A percentile compares a stretch with the other conserved stretches of the same genome.
These are phyloP conservation scores for Ostreobium quekettii DNA, from an alignment of 139 green algal species.

Conservation along the genomic window DNA sequence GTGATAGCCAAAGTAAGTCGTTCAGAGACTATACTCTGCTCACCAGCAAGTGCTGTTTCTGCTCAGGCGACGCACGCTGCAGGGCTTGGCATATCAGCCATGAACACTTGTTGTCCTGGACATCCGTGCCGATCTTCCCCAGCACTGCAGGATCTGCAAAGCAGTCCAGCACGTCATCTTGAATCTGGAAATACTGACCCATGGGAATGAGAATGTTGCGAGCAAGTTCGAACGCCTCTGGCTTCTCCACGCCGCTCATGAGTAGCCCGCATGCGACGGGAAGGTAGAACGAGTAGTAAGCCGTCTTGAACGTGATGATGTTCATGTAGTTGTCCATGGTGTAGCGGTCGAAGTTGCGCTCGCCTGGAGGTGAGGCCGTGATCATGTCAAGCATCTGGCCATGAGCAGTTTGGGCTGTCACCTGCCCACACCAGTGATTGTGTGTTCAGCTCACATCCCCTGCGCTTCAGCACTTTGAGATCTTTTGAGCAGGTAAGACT, in stretches of 20 bases:
- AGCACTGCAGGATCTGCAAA: conserved; percentile 88
- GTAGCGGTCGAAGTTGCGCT: conserved; percentile 50
- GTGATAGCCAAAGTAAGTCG: not conserved
- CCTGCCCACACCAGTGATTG: too few relatives aligned
- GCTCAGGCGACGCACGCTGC: conserved; percentile 55
- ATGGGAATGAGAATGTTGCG: conserved; percentile 81
- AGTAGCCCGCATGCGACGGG: conserved; percentile 85
- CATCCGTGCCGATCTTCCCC: conserved; percentile 98
- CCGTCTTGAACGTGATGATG: conserved; percentile 93
- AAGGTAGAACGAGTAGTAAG: conserved; percentile 96
- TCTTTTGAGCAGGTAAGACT: too few relatives aligned
- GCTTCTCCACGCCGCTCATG: conserved; percentile 61
- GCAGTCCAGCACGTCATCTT: conserved; percentile 97
- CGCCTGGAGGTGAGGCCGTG: conserved; percentile 52
- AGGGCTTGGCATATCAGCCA: conserved; percentile 95
- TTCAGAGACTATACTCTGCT: not conserved
- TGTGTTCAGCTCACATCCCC: too few relatives aligned
- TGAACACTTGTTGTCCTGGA: conserved; percentile 98
- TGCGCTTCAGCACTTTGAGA: too few relatives aligned
- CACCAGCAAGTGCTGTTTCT: conserved; percentile 75
- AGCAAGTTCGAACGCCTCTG: conserved; percentile 38
- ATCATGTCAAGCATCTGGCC: conserved; percentile 95
- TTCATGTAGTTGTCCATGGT: conserved; percentile 85
- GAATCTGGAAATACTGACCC: conserved; percentile 95
- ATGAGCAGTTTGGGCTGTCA: conserved; percentile 86